Base-by-base conservation (phyloP, 2,329 filamentous ascomycete genomes). In the Didymella pinodella region DNA sequence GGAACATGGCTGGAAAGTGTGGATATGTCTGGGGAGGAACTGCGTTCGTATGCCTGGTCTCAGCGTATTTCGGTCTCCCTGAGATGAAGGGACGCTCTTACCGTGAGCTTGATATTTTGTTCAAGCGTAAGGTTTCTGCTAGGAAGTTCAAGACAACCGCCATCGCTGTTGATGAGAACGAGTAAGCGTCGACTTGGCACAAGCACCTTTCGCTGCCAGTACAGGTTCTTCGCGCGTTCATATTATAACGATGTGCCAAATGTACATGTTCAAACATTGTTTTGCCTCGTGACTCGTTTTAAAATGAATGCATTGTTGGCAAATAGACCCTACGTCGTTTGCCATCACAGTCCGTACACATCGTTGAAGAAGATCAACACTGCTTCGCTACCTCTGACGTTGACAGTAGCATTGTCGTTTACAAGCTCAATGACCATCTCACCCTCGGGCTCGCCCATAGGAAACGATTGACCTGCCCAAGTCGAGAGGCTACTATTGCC, bases 131-230 rank as follows among this genome's bases (percentile, higher is more conserved):
- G 54, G 72, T 87, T 36, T 77, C 73, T 0, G 85, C 85, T 62
- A 81, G 86, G 69, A 72, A 85, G 71, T 84, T 81, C 81, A 85
- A 81, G 77, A 68, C 82, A 67, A 86, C 84, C 0, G 74, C 77
- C 2, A 69, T 90, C 70, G 83, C 86, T 67, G 76, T 87, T 61
- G 75, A 82, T 41, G 87, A 88, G 66, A 85, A 89, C 72, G 83
- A 88, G 80, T 89, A 88, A 75, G 73, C 7, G 11, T 54, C 28
- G 22, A 7, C 8, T n/a, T n/a, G 28, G 2, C 31, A 7, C 6
- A 18, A 10, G n/a, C 28, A 16, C 18, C 4, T n/a, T 31, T 16
- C 12, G 8, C 38, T 28, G 41, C 14, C 7, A 5, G 25, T 26
- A 28, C 0, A 8, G 3, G 4, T 26, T 14, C 14, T 18, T n/a